Percentiles rank a stretch among this genome's conserved stretches.
Evolutionary conservation across 2,329 filamentous ascomycete genomes (phyloP).

Genomic region (Neopestalotiopsis rosae): DNA sequence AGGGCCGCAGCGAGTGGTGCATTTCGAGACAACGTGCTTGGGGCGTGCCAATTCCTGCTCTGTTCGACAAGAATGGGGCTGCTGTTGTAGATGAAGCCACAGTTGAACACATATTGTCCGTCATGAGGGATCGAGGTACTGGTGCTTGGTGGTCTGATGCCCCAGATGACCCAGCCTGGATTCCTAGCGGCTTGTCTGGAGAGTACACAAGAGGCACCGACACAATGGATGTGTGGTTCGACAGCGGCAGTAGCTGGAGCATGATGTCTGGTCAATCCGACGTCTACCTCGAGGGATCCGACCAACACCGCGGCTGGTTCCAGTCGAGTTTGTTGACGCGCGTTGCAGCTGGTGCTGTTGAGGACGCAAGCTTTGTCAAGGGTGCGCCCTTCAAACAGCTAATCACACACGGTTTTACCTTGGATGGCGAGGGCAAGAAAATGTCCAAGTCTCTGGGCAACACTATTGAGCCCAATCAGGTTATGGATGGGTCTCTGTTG

Average conservation of each 20-base stretch:
- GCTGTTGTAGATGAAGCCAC: slow-evolving; percentile 81
- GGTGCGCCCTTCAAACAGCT: slow-evolving; percentile 80
- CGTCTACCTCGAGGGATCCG: slow-evolving; percentile 90
- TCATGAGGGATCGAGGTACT: slow-evolving; percentile 79
- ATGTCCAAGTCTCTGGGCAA: slow-evolving; percentile 99
- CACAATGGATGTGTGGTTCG: slow-evolving; percentile 99
- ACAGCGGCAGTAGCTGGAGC: slow-evolving; percentile 94
- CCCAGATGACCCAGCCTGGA: slow-evolving; percentile 77
- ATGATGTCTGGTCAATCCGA: slow-evolving; percentile 68
- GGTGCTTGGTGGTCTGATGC: slow-evolving; percentile 94
- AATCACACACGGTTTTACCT: slow-evolving; percentile 94
- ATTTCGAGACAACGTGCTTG: slow-evolving; percentile 95
- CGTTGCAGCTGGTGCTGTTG: slow-evolving; percentile 65
- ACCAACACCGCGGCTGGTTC: slow-evolving; percentile 98
- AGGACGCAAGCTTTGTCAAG: slow-evolving; percentile 38
- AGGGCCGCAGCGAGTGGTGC: slow-evolving; percentile 93
- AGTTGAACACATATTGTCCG: slow-evolving; percentile 82
- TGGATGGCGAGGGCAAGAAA: slow-evolving; percentile 90
- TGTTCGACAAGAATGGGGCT: slow-evolving; percentile 76
- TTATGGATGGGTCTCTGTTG: slow-evolving; percentile 83
- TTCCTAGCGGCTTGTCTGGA: slow-evolving; percentile 66
- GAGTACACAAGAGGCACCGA: slow-evolving; percentile 79
- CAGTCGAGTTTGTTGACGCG: slow-evolving; percentile 93
- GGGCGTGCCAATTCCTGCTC: slow-evolving; percentile 93
- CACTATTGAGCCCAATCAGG: slow-evolving; percentile 77